These are phyloP conservation scores for Dactylonectria macrodidyma DNA, from an alignment of 2,329 filamentous ascomycete species.

Conservation along the genomic window DNA sequence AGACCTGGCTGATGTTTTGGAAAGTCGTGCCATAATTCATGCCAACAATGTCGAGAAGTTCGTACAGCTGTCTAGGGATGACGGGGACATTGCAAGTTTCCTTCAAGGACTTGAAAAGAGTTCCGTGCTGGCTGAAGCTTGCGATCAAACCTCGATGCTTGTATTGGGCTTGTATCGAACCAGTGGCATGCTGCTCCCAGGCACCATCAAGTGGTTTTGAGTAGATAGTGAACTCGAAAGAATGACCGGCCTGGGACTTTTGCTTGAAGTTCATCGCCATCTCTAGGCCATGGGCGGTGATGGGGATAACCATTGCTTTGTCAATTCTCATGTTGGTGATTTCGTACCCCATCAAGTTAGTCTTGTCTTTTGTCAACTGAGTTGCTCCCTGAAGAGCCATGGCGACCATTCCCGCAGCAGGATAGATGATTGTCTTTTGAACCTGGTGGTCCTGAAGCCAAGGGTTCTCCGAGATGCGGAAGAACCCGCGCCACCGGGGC, in stretches of 20 bases:
- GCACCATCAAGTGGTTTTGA: conserved; percentile 58
- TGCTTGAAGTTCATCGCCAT: conserved; percentile 62
- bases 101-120: conserved; percentile 44
- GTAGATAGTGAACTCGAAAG: conserved; percentile 61
- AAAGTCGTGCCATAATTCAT: conserved; percentile 67
- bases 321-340: conserved; percentile 63
- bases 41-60: conserved; percentile 64
- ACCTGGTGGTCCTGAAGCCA: conserved; percentile 69
- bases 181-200: conserved; percentile 62
- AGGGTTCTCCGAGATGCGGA: conserved; percentile 64
- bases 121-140: conserved; percentile 40
- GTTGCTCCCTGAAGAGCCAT: conserved; percentile 65
- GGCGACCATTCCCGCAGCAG: conserved; percentile 64
- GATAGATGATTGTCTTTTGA: conserved; percentile 65
- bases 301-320: conserved; percentile 67
- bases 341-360: conserved; percentile 56
- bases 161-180: conserved; percentile 50
- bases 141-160: conserved; percentile 37
- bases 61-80: conserved; percentile 64
- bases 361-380: conserved; percentile 53
- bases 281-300: conserved; percentile 63
- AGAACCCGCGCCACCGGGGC: conserved; percentile 65
- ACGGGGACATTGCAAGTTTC: conserved; percentile 52
- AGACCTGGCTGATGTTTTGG: conserved; percentile 60
- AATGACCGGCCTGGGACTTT: conserved; percentile 7